phyloP scores from a whole-genome alignment of 495 filamentous ascomycete species.

The Hypoxylon crocopeplum region DNA sequence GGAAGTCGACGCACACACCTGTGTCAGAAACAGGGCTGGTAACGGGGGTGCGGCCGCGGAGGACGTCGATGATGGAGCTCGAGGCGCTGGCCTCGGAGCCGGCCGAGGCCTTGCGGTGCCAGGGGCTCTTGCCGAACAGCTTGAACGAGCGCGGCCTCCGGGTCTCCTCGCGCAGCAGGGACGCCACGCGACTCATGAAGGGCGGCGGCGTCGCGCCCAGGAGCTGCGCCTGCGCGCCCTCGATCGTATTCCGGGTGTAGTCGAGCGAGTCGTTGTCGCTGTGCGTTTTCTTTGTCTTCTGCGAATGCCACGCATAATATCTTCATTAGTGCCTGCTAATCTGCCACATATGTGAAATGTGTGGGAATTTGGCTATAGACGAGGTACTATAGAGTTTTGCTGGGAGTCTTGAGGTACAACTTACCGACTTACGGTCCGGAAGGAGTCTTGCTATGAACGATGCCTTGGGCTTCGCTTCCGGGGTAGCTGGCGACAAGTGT shows the following conservation, averaged over 20 bases:
- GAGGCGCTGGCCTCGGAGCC: conserved; percentile 44
- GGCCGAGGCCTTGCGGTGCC: conserved; percentile 48
- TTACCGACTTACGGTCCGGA: conserved; percentile 27
- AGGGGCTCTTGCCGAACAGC: conserved; percentile 48
- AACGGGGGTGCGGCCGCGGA: conserved; percentile 46
- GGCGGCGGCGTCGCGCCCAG: neutral
- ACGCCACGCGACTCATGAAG: conserved; percentile 18
- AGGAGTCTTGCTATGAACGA: conserved; percentile 36
- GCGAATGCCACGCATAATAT: too few species aligned
- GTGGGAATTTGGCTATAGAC: too few species aligned
- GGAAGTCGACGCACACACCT: too few species aligned
- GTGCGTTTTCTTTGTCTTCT: conserved; percentile 22
- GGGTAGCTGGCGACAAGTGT: neutral
- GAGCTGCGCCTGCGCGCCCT: conserved; percentile 2
- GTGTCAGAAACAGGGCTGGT: conserved; percentile 39
- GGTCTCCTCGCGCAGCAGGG: conserved; percentile 26
- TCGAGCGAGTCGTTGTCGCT: conserved; percentile 10
- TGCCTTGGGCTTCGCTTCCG: conserved; percentile 22
- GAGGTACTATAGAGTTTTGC: too few species aligned
- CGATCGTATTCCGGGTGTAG: conserved; percentile 1
- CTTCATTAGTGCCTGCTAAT: too few species aligned
- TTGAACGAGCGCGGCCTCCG: conserved; percentile 27
- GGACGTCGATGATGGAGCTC: conserved; percentile 46
- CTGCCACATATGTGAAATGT: too few species aligned
- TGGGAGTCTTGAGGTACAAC: conserved; percentile 3